Evolutionary conservation across 2,329 filamentous ascomycete genomes (phyloP).

Genomic region (Venturia effusa): DNA sequence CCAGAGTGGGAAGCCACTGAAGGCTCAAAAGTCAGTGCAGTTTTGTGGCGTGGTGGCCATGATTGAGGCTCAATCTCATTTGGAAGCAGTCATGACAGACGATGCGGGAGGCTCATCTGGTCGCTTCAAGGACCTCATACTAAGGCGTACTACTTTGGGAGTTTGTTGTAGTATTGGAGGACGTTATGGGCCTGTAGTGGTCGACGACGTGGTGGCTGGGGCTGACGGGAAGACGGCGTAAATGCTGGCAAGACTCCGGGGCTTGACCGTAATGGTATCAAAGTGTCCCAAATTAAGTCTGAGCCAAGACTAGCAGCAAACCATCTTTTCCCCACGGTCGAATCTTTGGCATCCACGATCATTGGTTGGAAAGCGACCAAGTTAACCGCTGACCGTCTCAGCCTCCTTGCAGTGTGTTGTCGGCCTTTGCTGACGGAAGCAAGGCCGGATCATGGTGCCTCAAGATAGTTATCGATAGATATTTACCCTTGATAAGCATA

Average conservation of each 20-base stretch:
- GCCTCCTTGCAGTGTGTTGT: no score
- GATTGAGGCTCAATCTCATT: constrained; percentile 2
- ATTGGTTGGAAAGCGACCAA: no score
- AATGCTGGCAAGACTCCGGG: neutral
- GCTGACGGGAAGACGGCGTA: neutral
- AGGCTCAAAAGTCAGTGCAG: neutral
- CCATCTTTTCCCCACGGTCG: no score
- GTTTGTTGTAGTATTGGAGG: neutral
- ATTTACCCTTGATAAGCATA: no score
- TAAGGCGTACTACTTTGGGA: neutral
- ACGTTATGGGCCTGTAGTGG: neutral
- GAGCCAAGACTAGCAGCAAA: neutral
- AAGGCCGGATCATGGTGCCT: no score
- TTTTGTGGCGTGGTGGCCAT: neutral
- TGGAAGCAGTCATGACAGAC: neutral
- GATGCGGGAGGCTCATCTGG: neutral
- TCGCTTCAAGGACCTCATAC: neutral
- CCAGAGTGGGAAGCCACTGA: neutral
- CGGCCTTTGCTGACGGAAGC: no score
- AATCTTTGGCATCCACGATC: no score
- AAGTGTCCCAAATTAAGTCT: neutral
- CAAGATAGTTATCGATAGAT: no score
- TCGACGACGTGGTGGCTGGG: neutral
- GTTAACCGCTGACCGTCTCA: no score
- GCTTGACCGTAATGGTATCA: neutral